Base-by-base conservation (phyloP, 2,329 filamentous ascomycete species). In the Talaromyces albobiverticillius region DNA sequence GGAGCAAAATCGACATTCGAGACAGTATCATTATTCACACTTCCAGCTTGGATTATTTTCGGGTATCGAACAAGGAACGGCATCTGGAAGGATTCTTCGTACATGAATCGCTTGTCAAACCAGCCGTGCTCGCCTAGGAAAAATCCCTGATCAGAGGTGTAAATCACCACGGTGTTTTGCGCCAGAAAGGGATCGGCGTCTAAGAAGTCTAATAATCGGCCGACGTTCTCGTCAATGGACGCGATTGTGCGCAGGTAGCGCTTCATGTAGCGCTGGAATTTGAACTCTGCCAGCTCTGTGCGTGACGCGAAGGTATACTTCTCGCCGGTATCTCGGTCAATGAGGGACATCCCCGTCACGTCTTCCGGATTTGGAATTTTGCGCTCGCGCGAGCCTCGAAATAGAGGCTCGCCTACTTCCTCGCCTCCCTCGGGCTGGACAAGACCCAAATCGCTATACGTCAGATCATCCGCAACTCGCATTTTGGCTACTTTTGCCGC, bases 81-180 rank as follows among this genome's bases (percentile, higher is more conserved):
- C 79, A 82, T 82, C 63, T 82, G 79, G 65, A 82, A 82, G 13
- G 69, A 74, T 62, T 82, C 78, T 57, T 82, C 79, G 63, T 82
- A 82, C 75, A 82, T 81, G 63, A 82, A 81, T 3, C 79, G 74
- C 65, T 82, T 82, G 62, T 82, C 80, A 59, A 81, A 82, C 79
- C 79, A 82, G 51, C 79, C 79, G 56, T 82, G 80, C 55, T 82
- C 79, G 7, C 79, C 79, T 0, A 82, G 73, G 62, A 82, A 82
- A 67, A 82, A 82, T 5, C 79, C 80, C 56, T 82, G 79, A 57
- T 81, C 79, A 0, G 76, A 79, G 0, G 76, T 80, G 57, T 82
- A 82, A n/a, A 81, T 70, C 2, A 82, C 74, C 2, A 82, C 64
- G 0, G 79, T 82, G 58, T 80, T 73, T 0, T 78, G 67, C 0